phyloP scores from a whole-genome alignment of 106 monocot genomes.

The Apostasia ramifera region DNA sequence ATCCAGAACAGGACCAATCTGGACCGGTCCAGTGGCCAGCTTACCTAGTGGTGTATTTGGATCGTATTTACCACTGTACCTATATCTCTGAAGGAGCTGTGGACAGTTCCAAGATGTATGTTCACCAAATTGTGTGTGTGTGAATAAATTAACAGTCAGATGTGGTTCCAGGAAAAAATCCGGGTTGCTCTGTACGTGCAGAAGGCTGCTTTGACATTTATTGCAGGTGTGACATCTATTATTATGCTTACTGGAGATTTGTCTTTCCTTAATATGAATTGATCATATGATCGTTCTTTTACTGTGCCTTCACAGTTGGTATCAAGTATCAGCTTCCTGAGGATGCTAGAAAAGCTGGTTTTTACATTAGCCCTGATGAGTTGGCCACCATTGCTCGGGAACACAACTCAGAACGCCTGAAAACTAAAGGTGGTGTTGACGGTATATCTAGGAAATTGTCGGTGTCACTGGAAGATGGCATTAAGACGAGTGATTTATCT shows the following conservation, averaged over 20 bases:
- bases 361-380: slow-evolving; percentile 60
- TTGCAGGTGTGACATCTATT: slow-evolving; percentile 51
- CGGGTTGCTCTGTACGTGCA: slow-evolving; percentile 81
- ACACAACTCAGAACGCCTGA: slow-evolving; percentile 52
- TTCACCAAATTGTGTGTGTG: neutral
- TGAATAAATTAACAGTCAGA: neutral
- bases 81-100: no score
- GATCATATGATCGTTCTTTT: neutral
- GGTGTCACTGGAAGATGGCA: slow-evolving; percentile 42
- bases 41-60: no score
- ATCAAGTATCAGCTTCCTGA: slow-evolving; percentile 35
- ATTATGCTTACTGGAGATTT: neutral
- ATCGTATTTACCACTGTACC: no score
- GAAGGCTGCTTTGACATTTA: slow-evolving; percentile 82
- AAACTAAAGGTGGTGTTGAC: slow-evolving; percentile 48
- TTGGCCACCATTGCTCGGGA: slow-evolving; percentile 64
- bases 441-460: slow-evolving; percentile 51
- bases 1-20: no score
- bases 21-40: no score
- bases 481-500: slow-evolving; percentile 45
- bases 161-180: slow-evolving; percentile 64
- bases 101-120: no score
- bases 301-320: slow-evolving; percentile 22
- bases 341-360: slow-evolving; percentile 51
- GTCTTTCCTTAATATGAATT: neutral